These are phyloP conservation scores for Prunus salicina DNA, from an alignment of 306 rosid genomes.

Conservation along the genomic window DNA sequence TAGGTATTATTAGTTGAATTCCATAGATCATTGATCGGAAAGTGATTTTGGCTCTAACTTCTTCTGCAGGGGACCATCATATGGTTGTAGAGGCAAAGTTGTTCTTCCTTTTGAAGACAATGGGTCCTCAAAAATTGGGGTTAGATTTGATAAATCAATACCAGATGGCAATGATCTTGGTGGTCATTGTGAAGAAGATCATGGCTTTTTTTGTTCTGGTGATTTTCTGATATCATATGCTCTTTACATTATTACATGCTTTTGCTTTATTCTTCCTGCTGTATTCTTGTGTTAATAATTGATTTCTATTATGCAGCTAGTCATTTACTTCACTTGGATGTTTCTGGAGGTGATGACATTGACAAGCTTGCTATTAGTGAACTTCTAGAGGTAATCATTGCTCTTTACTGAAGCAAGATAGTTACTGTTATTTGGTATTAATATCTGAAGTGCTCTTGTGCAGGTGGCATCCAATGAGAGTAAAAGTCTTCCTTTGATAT, in stretches of 20 bases:
- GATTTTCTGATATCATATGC: slow-evolving; percentile 27
- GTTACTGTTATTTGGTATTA: slow-evolving; percentile 22
- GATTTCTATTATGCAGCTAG: slow-evolving; percentile 48
- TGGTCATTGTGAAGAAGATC: slow-evolving; percentile 85
- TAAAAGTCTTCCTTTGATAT: slow-evolving; percentile 56
- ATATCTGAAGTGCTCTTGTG: slow-evolving; percentile 17
- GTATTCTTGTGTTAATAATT: slow-evolving; percentile 21
- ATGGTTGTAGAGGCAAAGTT: slow-evolving; percentile 83
- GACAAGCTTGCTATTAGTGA: slow-evolving; percentile 78
- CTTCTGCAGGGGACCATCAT: slow-evolving; percentile 79
- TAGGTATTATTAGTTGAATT: not conserved
- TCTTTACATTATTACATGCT: not conserved
- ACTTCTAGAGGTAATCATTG: slow-evolving; percentile 68
- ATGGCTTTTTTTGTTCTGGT: slow-evolving; percentile 93
- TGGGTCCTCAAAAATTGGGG: slow-evolving; percentile 85
- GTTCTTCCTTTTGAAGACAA: slow-evolving; percentile 90
- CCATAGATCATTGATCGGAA: not conserved
- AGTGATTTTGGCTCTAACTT: slow-evolving; percentile 10
- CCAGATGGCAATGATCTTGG: slow-evolving; percentile 97
- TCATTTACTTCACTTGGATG: slow-evolving; percentile 66
- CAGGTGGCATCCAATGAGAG: slow-evolving; percentile 74
- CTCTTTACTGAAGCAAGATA: slow-evolving; percentile 15
- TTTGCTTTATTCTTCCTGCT: not conserved
- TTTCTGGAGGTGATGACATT: slow-evolving; percentile 70
- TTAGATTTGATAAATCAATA: slow-evolving; percentile 89